Percentiles rank a stretch among this genome's conserved stretches.
phyloP scores from a whole-genome alignment of 2,329 filamentous ascomycete genomes.

The Raffaelea arxii region DNA sequence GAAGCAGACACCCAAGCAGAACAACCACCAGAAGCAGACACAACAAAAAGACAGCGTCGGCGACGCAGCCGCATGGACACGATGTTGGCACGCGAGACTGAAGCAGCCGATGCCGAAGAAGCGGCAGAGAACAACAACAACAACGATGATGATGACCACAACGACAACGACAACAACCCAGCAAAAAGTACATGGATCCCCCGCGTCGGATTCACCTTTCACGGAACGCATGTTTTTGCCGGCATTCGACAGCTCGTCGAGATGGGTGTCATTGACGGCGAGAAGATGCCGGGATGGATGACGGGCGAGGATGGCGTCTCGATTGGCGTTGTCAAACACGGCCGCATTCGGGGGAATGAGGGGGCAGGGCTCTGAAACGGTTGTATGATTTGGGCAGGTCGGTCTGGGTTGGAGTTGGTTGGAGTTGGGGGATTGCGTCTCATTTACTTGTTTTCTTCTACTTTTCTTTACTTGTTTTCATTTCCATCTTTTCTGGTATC shows the following conservation, averaged over 20 bases:
- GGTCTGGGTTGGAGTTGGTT: too few relatives aligned
- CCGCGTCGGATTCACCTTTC: slow-evolving; percentile 56
- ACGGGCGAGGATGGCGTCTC: slow-evolving; percentile 79
- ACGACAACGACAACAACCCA: slow-evolving; percentile 1
- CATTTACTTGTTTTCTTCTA: background rate
- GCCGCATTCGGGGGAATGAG: slow-evolving; percentile 51
- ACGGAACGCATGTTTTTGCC: slow-evolving; percentile 70
- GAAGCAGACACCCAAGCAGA: slow-evolving; percentile 7
- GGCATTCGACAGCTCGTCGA: slow-evolving; percentile 73
- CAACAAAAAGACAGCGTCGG: background rate
- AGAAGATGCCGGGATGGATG: slow-evolving; percentile 81
- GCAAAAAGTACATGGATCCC: slow-evolving; percentile 38
- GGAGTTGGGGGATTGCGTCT: background rate
- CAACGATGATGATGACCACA: slow-evolving; percentile 16
- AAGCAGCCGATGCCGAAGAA: slow-evolving; percentile 17
- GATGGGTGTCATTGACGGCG: slow-evolving; percentile 62
- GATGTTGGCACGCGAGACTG: slow-evolving; percentile 21
- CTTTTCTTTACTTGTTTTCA: background rate
- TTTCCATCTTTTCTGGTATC: slow-evolving; percentile 1
- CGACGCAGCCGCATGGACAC: slow-evolving; percentile 27
- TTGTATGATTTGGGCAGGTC: slow-evolving; percentile 1
- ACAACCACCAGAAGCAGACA: background rate
- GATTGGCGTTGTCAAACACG: slow-evolving; percentile 56
- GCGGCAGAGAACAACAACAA: slow-evolving; percentile 11
- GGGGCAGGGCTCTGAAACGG: slow-evolving; percentile 39